Evolutionary conservation across 495 filamentous ascomycete genomes (phyloP), one percentile per base, ranked within the genome.

Genomic region (Penicillium argentinense): DNA sequence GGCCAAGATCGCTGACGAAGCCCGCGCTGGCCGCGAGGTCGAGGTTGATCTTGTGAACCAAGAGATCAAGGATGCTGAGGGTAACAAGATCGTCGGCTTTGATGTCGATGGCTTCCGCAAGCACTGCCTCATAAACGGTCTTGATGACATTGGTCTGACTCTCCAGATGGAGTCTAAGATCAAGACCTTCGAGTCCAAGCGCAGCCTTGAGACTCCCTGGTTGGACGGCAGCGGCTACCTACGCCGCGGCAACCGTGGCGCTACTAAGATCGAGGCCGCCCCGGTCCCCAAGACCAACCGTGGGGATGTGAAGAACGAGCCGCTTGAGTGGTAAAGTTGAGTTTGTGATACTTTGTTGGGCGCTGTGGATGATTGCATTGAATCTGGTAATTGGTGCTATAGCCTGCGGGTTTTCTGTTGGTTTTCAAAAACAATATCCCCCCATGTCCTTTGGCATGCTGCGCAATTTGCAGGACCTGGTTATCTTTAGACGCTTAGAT

Each of bases 101-200:
- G 86, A 96, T 2, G 86, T 96, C 23, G 92, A 97, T 49, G 78
- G 80, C 57, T 98, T 97, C 78, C 75, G 90, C 54, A 95, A 91
- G 71, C 88, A 97, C 71, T 98, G 93, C 62, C 73, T 98, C 26
- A 72, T 95, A 49, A 96, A 98, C 63, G 93, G 93, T 1, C 80
- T 98, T 7, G 93, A 98, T 68, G 93, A 98, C 55, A 97, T 98
- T 52, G 93, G 91, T 39, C 71, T 97, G 27, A 97, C 93, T 14
- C 86, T 97, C 68, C 87, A 95, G 69, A 80, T 90, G 68, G 90
- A 91, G 55, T 83, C 86, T 39, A 91, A 95, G 78, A 97, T 98
- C 61, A 74, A 75, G 42, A 73, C 76, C 43, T 96, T 93, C 62
- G 93, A 98, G 78, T 66, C 74, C 55, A 81, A 82, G 72, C 79